These are phyloP conservation scores for Pseudozyma hubeiensis DNA, from an alignment of 1,284 basidiomycete genomes.

Conservation along the genomic window DNA sequence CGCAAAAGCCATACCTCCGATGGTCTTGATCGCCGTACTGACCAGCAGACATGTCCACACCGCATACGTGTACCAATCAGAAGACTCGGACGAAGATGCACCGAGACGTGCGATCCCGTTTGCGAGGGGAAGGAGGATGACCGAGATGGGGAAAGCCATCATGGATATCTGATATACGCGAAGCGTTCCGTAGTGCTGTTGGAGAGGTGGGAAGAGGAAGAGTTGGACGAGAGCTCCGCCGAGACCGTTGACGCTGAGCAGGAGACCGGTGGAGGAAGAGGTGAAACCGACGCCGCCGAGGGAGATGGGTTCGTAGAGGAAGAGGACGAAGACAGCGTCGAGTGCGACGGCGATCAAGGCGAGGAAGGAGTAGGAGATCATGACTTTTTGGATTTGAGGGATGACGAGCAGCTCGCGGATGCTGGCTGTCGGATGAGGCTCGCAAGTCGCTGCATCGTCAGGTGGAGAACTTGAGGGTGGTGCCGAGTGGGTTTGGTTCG, in stretches of 20 bases:
- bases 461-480: slow-evolving; percentile 5
- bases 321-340: slow-evolving; percentile 53
- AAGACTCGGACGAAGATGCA: background rate
- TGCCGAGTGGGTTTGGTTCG: slow-evolving; percentile 2
- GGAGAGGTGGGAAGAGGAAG: slow-evolving; percentile 68
- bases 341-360: slow-evolving; percentile 40
- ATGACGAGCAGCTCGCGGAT: slow-evolving; percentile 32
- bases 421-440: background rate
- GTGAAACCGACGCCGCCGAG: slow-evolving; percentile 49
- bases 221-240: slow-evolving; percentile 64
- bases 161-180: slow-evolving; percentile 64
- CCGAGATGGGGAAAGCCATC: slow-evolving; percentile 64
- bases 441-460: background rate
- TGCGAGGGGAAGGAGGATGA: slow-evolving; percentile 63
- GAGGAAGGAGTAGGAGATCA: slow-evolving; percentile 47
- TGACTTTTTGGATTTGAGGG: slow-evolving; percentile 59
- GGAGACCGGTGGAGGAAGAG: slow-evolving; percentile 40
- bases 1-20: slow-evolving; percentile 38
- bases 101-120: slow-evolving; percentile 49
- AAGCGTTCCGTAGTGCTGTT: slow-evolving; percentile 65
- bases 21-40: slow-evolving; percentile 14
- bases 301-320: slow-evolving; percentile 46
- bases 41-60: slow-evolving; percentile 22
- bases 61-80: background rate
- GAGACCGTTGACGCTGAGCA: slow-evolving; percentile 64